These are phyloP conservation scores for Debaryomyces coudertii DNA, from an alignment of 1,139 yeast species.

Conservation along the genomic window DNA sequence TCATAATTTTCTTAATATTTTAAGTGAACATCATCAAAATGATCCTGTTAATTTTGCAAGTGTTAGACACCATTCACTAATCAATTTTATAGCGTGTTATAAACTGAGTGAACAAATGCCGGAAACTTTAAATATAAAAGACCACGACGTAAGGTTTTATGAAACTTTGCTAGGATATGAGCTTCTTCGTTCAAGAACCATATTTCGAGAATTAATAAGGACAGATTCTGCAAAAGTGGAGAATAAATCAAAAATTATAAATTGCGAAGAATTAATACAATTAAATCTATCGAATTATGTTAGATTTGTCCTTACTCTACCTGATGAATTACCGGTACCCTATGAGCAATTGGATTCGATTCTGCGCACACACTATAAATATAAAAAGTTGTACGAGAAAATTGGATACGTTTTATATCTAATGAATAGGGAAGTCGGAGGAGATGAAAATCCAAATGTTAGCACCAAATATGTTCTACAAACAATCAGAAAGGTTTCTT, in stretches of 20 bases:
- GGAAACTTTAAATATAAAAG: slow-evolving; percentile 17
- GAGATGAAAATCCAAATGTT: slow-evolving; percentile 22
- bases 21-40: slow-evolving; percentile 36
- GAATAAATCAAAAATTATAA: slow-evolving; percentile 18
- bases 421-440: slow-evolving; percentile 35
- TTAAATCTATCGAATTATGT: slow-evolving; percentile 44
- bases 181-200: slow-evolving; percentile 31
- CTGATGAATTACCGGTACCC: slow-evolving; percentile 21
- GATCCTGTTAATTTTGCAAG: slow-evolving; percentile 49
- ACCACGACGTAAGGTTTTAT: slow-evolving; percentile 27
- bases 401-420: slow-evolving; percentile 32
- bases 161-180: slow-evolving; percentile 41
- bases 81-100: slow-evolving; percentile 37
- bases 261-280: slow-evolving; percentile 44
- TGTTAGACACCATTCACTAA: slow-evolving; percentile 41
- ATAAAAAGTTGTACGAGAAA: slow-evolving; percentile 29
- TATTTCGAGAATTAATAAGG: slow-evolving; percentile 32
- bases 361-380: slow-evolving; percentile 33
- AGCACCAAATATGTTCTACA: slow-evolving; percentile 27
- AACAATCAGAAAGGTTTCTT: slow-evolving; percentile 39
- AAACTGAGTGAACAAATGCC: slow-evolving; percentile 16
- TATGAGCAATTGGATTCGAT: slow-evolving; percentile 24
- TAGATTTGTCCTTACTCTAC: slow-evolving; percentile 38
- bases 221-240: slow-evolving; percentile 9
- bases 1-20: slow-evolving; percentile 36